Base-by-base conservation (phyloP, 2,329 filamentous ascomycete genomes). In the Fusarium foetens region DNA sequence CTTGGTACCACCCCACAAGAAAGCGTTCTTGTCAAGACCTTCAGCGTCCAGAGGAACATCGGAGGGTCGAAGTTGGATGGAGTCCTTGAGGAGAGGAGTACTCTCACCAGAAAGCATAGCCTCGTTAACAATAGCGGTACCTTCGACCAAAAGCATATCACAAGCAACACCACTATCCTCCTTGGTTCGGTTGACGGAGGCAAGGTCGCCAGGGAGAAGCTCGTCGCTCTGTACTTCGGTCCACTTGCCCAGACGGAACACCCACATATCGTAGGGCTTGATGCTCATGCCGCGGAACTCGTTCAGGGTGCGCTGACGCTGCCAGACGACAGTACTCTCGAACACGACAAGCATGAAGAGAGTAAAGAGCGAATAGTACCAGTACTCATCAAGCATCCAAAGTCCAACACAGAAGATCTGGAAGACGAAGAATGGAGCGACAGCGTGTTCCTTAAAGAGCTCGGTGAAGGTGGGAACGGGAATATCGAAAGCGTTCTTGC, bases 201-300 rank as follows among this genome's bases (percentile, higher is more conserved):
- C 94, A 49, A 99, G 87, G 78, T 99, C 96, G 39, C 96, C 96
- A 4, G 96, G 96, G 12, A 99, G 87, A 61, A 99, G 90, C 80
- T 94, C 93, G 83, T 99, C 95, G 80, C 95, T 98, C 79, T 92
- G 90, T 55, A 94, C 89, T 83, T 98, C 93, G 75, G 89, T 88
- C 96, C 96, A 99, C 80, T 93, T 94, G 79, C 92, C 92, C 75
- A 94, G 86, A 65, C 97, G 90, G 84, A 93, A 97, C 13, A 95
- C 96, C 88, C 92, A 97, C 75, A 98, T 91, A 69, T 96, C 93
- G 81, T 98, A 98, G 17, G 96, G 97, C 86, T 99, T 97, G 84
- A 99, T 98, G 87, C 94, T 97, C 97, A 99, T 99, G 76, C 95
- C 94, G 54, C 96, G 94, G 85, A 99, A 99, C 83, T 99, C 96